Conservation (phyloP, 768 basidiomycete species). For the Mycena pura region DNA sequence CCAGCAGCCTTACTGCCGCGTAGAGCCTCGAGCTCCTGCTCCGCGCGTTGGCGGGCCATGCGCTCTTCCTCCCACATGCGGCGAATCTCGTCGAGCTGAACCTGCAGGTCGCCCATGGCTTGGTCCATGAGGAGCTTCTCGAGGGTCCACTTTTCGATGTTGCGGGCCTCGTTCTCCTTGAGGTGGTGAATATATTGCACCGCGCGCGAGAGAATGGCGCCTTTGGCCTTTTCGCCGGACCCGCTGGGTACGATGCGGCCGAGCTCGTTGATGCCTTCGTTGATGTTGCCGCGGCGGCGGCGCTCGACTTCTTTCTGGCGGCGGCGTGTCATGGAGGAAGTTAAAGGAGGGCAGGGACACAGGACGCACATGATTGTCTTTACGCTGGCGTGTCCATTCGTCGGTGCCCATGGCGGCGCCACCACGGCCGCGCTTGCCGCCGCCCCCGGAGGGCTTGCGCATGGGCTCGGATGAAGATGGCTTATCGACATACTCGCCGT, state of each 20-base stretch:
- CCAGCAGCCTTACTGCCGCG: slow-evolving; percentile 52
- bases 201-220: slow-evolving; percentile 85
- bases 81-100: slow-evolving; percentile 82
- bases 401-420: slow-evolving; percentile 72
- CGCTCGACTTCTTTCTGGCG: slow-evolving; percentile 97
- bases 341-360: not conserved
- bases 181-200: slow-evolving; percentile 93
- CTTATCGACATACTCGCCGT: slow-evolving; percentile 33
- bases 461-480: slow-evolving; percentile 30
- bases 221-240: slow-evolving; percentile 88
- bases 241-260: slow-evolving; percentile 88
- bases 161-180: slow-evolving; percentile 88
- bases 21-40: slow-evolving; percentile 68
- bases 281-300: slow-evolving; percentile 92
- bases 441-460: slow-evolving; percentile 37
- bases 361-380: slow-evolving; percentile 77
- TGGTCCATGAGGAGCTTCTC: slow-evolving; percentile 94
- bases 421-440: slow-evolving; percentile 58
- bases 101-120: slow-evolving; percentile 86
- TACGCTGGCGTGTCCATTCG: slow-evolving; percentile 81
- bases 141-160: slow-evolving; percentile 93
- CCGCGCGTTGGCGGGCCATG: slow-evolving; percentile 59
- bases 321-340: slow-evolving; percentile 4
- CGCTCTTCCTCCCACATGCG: slow-evolving; percentile 85
- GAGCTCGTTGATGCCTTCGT: slow-evolving; percentile 94